A percentile compares a stretch with the other conserved stretches of the same genome.
These are phyloP conservation scores for Penicillium egyptiacum DNA, from an alignment of 495 filamentous ascomycete species.

Conservation along the genomic window DNA sequence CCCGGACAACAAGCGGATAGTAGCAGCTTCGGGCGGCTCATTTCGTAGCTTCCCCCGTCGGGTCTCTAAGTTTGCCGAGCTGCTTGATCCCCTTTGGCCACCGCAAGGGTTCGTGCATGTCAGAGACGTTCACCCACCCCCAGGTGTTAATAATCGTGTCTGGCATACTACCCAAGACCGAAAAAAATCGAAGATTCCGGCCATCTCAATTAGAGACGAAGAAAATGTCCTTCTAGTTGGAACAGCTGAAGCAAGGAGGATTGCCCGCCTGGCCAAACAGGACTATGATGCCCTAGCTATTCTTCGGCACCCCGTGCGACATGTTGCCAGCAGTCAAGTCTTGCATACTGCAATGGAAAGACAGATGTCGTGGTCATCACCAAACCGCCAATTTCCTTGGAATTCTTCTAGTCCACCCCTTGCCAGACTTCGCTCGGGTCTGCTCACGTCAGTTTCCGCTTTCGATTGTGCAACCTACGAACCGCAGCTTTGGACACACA, in stretches of 20 bases:
- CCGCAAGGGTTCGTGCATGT: constrained; percentile 63
- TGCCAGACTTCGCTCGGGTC: constrained; percentile 55
- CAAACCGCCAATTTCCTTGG: constrained; percentile 8
- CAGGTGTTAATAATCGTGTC: background rate
- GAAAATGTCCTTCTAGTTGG: constrained; percentile 36
- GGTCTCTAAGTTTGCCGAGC: constrained; percentile 57
- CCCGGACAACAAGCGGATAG: constrained; percentile 14
- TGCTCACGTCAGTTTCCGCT: constrained; percentile 64
- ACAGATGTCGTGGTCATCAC: constrained; percentile 33
- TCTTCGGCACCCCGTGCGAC: constrained; percentile 39
- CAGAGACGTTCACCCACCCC: constrained; percentile 13
- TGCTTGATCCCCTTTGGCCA: constrained; percentile 68
- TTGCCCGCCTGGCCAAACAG: background rate
- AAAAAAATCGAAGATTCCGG: constrained; percentile 42
- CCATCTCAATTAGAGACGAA: constrained; percentile 31
- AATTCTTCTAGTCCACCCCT: constrained; percentile 47
- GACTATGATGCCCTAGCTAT: background rate
- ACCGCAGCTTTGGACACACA: constrained; percentile 71
- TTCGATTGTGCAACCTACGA: constrained; percentile 83
- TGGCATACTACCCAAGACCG: constrained; percentile 13
- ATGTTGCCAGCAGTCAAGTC: constrained; percentile 36
- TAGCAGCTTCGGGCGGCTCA: constrained; percentile 7
- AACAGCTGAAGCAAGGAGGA: constrained; percentile 18
- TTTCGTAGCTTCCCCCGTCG: constrained; percentile 29
- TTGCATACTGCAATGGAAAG: constrained; percentile 34